A percentile compares a stretch with the other conserved stretches of the same genome.
Evolutionary conservation across 495 filamentous ascomycete genomes (phyloP).

Genomic region (Talaromyces trachyspermus): DNA sequence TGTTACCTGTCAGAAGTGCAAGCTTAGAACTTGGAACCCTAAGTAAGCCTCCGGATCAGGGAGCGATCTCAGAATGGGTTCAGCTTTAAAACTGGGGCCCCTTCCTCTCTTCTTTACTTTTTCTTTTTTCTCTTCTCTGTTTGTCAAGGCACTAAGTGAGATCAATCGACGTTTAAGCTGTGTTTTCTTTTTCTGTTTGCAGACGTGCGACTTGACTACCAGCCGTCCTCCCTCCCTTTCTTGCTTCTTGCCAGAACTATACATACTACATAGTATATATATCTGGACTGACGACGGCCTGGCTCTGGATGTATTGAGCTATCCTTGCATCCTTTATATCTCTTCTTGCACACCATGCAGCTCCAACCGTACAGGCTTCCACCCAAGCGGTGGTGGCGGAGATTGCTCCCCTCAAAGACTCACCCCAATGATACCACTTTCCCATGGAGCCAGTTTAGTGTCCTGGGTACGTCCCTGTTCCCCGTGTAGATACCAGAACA

Average conservation of each 20-base stretch:
- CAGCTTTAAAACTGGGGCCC: constrained; percentile 1
- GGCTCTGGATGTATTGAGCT: no score
- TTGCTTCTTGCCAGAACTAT: not conserved
- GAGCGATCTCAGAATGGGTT: constrained; percentile 5
- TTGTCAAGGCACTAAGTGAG: not conserved
- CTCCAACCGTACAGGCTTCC: not conserved
- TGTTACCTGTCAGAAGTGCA: constrained; percentile 5
- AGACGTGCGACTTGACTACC: no score
- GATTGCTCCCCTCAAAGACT: not conserved
- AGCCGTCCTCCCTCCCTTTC: no score
- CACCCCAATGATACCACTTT: not conserved
- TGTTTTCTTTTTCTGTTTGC: not conserved
- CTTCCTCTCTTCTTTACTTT: constrained; percentile 3
- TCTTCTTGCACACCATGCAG: not conserved
- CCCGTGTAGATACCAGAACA: not conserved
- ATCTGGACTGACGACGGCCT: no score
- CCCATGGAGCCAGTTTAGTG: constrained; percentile 3
- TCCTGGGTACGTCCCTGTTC: constrained; percentile 2
- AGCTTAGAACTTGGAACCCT: no score
- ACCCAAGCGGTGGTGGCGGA: constrained; percentile 3
- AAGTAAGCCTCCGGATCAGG: no score
- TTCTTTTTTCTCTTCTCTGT: not conserved
- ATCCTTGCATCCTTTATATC: no score
- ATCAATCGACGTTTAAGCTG: not conserved
- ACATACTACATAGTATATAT: not conserved